These are phyloP conservation scores for Stromatinia cepivora DNA, from an alignment of 2,329 filamentous ascomycete species.

Conservation along the genomic window DNA sequence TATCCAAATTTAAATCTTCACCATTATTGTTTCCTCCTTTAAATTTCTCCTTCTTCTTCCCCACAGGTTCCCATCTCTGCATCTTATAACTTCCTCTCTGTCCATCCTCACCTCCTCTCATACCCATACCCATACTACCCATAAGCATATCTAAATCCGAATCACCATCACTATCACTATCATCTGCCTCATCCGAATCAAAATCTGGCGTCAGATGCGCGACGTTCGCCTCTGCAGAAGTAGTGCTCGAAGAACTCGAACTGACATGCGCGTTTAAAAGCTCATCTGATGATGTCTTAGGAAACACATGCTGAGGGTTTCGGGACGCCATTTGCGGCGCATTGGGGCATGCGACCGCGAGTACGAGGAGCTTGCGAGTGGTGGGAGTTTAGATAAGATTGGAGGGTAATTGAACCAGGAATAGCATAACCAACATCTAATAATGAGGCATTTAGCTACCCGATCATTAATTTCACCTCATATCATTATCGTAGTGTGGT, in stretches of 20 bases:
- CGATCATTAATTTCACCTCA: not conserved
- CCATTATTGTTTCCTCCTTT: not conserved
- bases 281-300: constrained; percentile 12
- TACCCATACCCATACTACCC: constrained; percentile 24
- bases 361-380: not conserved
- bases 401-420: too few relatives aligned
- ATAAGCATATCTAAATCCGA: not conserved
- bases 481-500: not conserved
- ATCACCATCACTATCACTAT: not conserved
- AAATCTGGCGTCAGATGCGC: constrained; percentile 35
- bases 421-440: not conserved
- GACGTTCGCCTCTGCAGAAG: not conserved
- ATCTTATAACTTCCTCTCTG: constrained; percentile 34
- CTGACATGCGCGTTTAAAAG: not conserved
- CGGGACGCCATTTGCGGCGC: constrained; percentile 7
- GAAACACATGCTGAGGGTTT: not conserved
- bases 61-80: constrained; percentile 14
- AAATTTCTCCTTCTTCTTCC: constrained; percentile 24
- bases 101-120: not conserved
- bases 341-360: not conserved
- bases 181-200: constrained; percentile 35
- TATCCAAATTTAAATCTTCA: constrained; percentile 13
- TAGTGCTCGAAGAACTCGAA: not conserved
- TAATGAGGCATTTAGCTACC: not conserved
- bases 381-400: not conserved